Evolutionary conservation across 2,329 filamentous ascomycete species (phyloP), one percentile per base, ranked within the genome.

Genomic region (Leptographium radiaticola): DNA sequence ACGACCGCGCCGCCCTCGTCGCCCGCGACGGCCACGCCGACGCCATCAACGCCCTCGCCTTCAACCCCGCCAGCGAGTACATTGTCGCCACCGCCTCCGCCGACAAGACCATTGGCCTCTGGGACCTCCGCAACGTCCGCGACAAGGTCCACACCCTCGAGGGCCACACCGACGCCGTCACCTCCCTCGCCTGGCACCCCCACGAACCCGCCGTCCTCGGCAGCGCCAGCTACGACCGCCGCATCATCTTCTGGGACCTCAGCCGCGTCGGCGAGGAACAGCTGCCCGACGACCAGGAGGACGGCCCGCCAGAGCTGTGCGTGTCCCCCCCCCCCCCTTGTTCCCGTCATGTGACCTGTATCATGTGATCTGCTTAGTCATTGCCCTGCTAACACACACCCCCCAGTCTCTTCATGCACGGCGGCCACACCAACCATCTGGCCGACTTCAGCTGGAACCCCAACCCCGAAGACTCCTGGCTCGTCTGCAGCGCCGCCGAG

Each of bases 371-470:
- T 25, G 8, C 36, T n/a, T 42, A 8, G 97, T 85, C 93, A 76
- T 71, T 86, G 79, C 44, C 25, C 31, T 31, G 30, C 16, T 42
- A 6, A 20, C 16, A 51, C 61, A 67, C 59, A 66, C 59, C 59
- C 6, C 18, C 7, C 56, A 89, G 87, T 48, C 74, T 98, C 1
- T 98, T 98, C 71, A 97, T 98, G 90, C 93, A 98, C 64, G 93
- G 93, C 57, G 93, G 93, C 36, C 94, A 98, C 72, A 98, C 93
- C 12, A 96, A 96, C 70, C 86, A 94, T 60, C 81, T 98, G 57
- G 89, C 88, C 39, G 94, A 98, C 69, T 98, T 98, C 65, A 91
- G 86, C 70, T 98, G 91, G 91, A 98, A 98, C 69, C 81, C 83
- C 61, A 95, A 95, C 66, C 81, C 82, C 61, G 95, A 94, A 66